Percentiles rank a stretch among this genome's conserved stretches.
Conservation (phyloP, 371 early-diverging fungal species). For the Mucor irregularis region DNA sequence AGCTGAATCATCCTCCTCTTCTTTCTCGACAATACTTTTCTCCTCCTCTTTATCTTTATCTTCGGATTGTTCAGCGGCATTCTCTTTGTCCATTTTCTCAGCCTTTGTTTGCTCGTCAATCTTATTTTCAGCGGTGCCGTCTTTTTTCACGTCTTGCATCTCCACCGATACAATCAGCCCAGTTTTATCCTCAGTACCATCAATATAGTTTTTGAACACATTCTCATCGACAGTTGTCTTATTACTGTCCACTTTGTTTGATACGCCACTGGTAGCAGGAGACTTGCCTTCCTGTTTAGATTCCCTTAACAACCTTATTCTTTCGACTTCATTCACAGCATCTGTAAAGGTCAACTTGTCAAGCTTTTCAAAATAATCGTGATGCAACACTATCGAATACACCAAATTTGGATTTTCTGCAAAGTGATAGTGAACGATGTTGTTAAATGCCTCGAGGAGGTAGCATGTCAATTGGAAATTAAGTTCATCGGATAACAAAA, state of each 20-base stretch:
- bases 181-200: too few relatives aligned
- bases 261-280: background rate
- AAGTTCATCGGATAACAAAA: constrained; percentile 75
- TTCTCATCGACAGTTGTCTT: too few relatives aligned
- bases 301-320: constrained; percentile 47
- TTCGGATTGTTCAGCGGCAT: background rate
- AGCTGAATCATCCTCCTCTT: too few relatives aligned
- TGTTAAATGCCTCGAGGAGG: constrained; percentile 77
- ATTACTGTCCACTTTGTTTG: too few relatives aligned
- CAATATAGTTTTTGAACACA: too few relatives aligned
- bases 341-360: constrained; percentile 60
- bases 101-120: background rate
- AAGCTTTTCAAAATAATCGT: constrained; percentile 64
- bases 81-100: background rate
- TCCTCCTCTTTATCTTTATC: too few relatives aligned
- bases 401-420: constrained; percentile 74
- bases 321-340: constrained; percentile 62
- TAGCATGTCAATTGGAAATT: constrained; percentile 74
- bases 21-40: too few relatives aligned
- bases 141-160: too few relatives aligned
- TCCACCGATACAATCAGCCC: too few relatives aligned
- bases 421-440: constrained; percentile 80
- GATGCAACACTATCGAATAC: constrained; percentile 75
- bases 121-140: too few relatives aligned
- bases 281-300: background rate